Base-by-base conservation (phyloP, 2,329 filamentous ascomycete genomes). In the Aureobasidium sp. region DNA sequence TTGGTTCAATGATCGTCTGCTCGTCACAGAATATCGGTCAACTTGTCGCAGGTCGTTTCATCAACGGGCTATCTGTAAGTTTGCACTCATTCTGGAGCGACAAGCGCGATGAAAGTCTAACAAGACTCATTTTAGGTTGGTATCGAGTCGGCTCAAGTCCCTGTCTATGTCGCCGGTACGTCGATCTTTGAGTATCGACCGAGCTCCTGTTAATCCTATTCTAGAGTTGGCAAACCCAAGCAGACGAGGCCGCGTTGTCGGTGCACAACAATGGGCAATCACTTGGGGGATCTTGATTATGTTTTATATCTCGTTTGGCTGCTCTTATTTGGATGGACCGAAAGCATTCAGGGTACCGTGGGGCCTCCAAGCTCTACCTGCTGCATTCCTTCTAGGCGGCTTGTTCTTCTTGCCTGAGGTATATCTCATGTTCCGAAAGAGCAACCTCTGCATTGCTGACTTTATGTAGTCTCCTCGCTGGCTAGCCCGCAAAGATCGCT, bases 21-120 rank as follows among this genome's bases (percentile, higher is more conserved):
- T 83, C 85, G 1, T 72, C 87, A 1, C 81, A 87, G 67, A 85
- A 86, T 68, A 82, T 91, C 46, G 80, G 77, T 36, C 90, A 91
- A 86, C 80, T 92, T 20, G 84, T 89, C 63, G 82, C 82, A 2
- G 88, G 88, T 3, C 85, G 89, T 64, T 76, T 87, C 65, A 83
- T 92, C 72, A 87, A 88, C 65, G 89, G 89, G 44, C 69, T 91
- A 66, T 86, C 85, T 62, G 87, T 92, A n/a, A 17, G 41, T 44
- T 24, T 10, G 10, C 20, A 5, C 17, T 12, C 6, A 24, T 5
- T 24, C 9, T 24, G 3, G 9, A 24, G 20, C 3, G 5, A 12
- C 20, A 24, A 12, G 10, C 20, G 2, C 32, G 15, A 3, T 9
- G 2, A 44, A 26, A 5, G 12, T 24, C 41, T 44, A 12, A 48